A percentile compares a stretch with the other conserved stretches of the same genome.
These are phyloP conservation scores for Xylaria curta DNA, from an alignment of 495 filamentous ascomycete species.

Conservation along the genomic window DNA sequence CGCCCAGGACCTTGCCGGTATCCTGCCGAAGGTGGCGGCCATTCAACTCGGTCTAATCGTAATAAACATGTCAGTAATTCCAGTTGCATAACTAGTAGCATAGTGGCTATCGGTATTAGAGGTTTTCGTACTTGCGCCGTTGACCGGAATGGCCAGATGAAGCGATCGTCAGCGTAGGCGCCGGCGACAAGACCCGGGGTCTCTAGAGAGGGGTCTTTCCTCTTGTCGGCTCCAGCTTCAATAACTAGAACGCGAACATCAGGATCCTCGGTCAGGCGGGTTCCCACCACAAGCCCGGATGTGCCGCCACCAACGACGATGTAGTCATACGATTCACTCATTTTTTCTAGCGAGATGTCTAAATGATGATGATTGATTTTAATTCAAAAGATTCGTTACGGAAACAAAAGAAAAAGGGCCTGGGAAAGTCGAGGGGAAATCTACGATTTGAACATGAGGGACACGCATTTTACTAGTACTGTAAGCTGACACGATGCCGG, in stretches of 20 bases:
- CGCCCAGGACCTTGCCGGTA: constrained; percentile 64
- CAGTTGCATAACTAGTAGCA: constrained; percentile 17
- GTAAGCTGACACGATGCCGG: constrained; percentile 24
- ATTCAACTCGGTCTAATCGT: constrained; percentile 38
- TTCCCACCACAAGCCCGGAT: constrained; percentile 80
- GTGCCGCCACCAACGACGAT: constrained; percentile 86
- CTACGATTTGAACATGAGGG: not conserved
- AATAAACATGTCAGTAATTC: constrained; percentile 12
- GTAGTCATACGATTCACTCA: constrained; percentile 68
- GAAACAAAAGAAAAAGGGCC: not conserved
- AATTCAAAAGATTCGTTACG: too few species aligned
- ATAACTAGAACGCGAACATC: constrained; percentile 55
- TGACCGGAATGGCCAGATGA: constrained; percentile 62
- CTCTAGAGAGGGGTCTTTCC: constrained; percentile 54
- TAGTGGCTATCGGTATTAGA: not conserved
- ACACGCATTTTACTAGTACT: not conserved
- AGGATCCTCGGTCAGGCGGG: constrained; percentile 53
- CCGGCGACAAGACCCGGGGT: constrained; percentile 53
- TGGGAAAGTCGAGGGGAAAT: not conserved
- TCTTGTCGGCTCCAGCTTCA: constrained; percentile 60
- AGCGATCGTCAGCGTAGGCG: constrained; percentile 55
- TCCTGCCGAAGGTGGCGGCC: constrained; percentile 46
- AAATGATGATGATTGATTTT: not conserved
- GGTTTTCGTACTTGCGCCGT: constrained; percentile 52
- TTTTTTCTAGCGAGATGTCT: not conserved